Evolutionary conservation across 352 stramenopile species (phyloP).

Genomic region (Albugo candida): DNA sequence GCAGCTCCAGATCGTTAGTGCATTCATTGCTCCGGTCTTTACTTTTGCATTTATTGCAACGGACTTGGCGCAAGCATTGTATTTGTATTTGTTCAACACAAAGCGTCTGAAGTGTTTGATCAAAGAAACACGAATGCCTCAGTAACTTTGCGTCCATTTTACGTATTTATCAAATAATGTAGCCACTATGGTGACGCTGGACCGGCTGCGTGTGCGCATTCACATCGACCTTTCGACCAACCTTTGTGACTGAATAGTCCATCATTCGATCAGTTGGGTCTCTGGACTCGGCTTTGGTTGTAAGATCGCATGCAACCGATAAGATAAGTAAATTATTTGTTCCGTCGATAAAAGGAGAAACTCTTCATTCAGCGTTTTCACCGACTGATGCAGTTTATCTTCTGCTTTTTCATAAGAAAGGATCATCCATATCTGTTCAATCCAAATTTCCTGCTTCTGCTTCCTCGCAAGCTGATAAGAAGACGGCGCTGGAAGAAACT

Average conservation of each 20-base stretch:
- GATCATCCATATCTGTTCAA: constrained; percentile 5
- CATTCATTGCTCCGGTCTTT: too few species aligned
- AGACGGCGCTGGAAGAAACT: neutral
- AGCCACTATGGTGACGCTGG: constrained; percentile 30
- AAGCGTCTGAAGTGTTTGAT: constrained; percentile 26
- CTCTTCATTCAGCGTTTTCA: constrained; percentile 18
- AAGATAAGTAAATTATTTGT: constrained; percentile 46
- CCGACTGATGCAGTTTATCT: constrained; percentile 42
- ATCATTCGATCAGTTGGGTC: constrained; percentile 39
- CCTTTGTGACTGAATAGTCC: constrained; percentile 33
- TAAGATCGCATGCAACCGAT: constrained; percentile 47
- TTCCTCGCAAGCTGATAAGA: neutral
- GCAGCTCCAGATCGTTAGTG: constrained; percentile 1
- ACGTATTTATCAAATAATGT: constrained; percentile 58
- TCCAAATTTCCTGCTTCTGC: constrained; percentile 2
- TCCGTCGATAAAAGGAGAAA: constrained; percentile 43
- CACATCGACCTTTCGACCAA: neutral
- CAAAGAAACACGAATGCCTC: constrained; percentile 44
- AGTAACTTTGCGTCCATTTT: constrained; percentile 22
- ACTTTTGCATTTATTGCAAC: too few species aligned
- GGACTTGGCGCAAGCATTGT: too few species aligned
- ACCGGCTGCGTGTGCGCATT: neutral
- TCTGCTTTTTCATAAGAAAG: constrained; percentile 31
- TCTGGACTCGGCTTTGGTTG: constrained; percentile 46
- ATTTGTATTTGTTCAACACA: constrained; percentile 25